Conservation (phyloP, 2,329 filamentous ascomycete species). For the Fusarium sterilihyphosum region DNA sequence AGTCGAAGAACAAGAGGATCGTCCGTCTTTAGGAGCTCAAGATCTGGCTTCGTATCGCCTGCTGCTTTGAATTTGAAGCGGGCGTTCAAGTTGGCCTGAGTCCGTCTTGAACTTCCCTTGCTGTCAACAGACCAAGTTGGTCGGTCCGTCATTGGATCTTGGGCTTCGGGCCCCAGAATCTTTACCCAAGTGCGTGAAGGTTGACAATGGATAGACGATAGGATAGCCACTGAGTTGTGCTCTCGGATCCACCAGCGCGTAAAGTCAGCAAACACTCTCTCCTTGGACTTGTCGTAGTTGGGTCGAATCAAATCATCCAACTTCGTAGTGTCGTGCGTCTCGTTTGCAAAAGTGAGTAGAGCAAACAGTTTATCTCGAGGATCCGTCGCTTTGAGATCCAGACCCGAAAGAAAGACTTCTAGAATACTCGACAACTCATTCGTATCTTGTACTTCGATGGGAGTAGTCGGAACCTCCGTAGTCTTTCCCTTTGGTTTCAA, state of each 20-base stretch:
- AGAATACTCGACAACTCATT: conserved; percentile 5
- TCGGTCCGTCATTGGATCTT: accelerated
- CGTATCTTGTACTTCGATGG: background rate
- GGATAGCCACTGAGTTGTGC: conserved; percentile 13
- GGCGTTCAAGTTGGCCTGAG: conserved; percentile 4
- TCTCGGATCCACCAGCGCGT: conserved; percentile 32
- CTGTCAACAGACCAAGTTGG: conserved; percentile 26
- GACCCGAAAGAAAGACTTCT: conserved; percentile 21
- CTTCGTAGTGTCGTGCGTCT: conserved; percentile 3
- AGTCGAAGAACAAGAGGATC: conserved; percentile 13
- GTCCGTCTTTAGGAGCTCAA: background rate
- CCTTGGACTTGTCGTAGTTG: conserved; percentile 24
- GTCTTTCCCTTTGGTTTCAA: conserved; percentile 7
- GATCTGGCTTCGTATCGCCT: background rate
- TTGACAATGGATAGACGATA: conserved; percentile 22
- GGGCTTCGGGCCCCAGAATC: background rate
- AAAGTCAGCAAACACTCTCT: conserved; percentile 30
- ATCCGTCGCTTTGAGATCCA: conserved; percentile 33
- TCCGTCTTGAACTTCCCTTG: conserved; percentile 15
- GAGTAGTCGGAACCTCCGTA: background rate
- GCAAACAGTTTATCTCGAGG: conserved; percentile 29
- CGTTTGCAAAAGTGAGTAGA: conserved; percentile 22
- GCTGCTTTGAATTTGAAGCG: conserved; percentile 22
- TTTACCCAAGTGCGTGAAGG: conserved; percentile 23
- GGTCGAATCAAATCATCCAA: conserved; percentile 26